Evolutionary conservation across 2,329 filamentous ascomycete species (phyloP).

Genomic region (Arachnomyces sp.): DNA sequence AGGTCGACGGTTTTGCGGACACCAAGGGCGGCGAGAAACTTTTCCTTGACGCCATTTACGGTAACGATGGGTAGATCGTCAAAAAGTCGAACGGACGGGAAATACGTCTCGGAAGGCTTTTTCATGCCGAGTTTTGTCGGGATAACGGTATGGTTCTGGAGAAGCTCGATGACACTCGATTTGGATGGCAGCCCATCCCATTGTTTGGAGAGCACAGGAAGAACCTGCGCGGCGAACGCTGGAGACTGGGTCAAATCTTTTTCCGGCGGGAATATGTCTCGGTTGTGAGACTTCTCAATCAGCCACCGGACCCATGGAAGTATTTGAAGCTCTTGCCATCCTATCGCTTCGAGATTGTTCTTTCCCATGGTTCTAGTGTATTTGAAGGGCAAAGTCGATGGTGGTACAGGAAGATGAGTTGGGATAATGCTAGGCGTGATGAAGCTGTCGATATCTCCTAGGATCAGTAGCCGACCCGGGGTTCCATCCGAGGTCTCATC

Average conservation of each 20-base stretch:
- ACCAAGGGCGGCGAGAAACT: slow-evolving; percentile 72
- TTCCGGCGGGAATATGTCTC: slow-evolving; percentile 48
- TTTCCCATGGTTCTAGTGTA: slow-evolving; percentile 63
- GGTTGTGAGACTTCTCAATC: slow-evolving; percentile 55
- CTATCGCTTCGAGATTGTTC: slow-evolving; percentile 66
- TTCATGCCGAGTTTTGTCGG: slow-evolving; percentile 89
- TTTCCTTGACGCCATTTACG: slow-evolving; percentile 77
- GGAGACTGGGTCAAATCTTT: slow-evolving; percentile 64
- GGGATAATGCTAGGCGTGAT: slow-evolving; percentile 71
- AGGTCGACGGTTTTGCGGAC: slow-evolving; percentile 94
- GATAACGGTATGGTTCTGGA: slow-evolving; percentile 65
- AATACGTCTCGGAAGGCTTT: slow-evolving; percentile 78
- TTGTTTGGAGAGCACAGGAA: slow-evolving; percentile 74
- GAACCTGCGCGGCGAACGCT: slow-evolving; percentile 66
- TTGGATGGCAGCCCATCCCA: slow-evolving; percentile 70
- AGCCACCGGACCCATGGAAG: slow-evolving; percentile 79
- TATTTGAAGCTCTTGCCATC: slow-evolving; percentile 78
- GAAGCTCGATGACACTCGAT: slow-evolving; percentile 58
- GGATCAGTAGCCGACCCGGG: slow-evolving; percentile 63
- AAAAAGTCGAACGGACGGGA: slow-evolving; percentile 87
- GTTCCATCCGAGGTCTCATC: slow-evolving; percentile 51
- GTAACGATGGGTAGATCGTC: slow-evolving; percentile 81
- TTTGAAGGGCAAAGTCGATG: slow-evolving; percentile 73
- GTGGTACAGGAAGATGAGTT: slow-evolving; percentile 69
- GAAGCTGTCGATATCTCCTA: slow-evolving; percentile 67